Percentiles rank a stretch among this genome's conserved stretches.
Evolutionary conservation across 768 basidiomycete genomes (phyloP).

Genomic region (Nevesoporus exiguus): DNA sequence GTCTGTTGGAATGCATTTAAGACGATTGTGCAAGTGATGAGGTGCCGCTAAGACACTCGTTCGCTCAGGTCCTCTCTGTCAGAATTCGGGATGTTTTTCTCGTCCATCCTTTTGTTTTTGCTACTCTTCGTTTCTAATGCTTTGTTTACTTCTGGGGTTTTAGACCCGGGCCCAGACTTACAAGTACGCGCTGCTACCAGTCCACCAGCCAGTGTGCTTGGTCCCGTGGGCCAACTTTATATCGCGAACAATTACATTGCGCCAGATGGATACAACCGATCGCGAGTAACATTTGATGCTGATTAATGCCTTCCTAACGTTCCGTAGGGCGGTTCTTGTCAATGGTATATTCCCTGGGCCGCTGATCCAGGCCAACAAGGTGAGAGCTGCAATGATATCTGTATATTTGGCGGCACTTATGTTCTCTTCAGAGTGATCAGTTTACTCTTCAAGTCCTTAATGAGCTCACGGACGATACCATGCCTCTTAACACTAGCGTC

Average conservation of each 20-base stretch:
- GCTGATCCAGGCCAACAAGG: constrained; percentile 39
- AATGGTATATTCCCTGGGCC: constrained; percentile 37
- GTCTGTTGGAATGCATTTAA: background rate
- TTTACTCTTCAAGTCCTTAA: background rate
- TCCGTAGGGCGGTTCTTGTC: background rate
- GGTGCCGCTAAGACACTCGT: background rate
- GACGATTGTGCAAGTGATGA: too few relatives aligned
- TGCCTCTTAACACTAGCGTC: constrained; percentile 45
- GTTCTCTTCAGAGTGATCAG: background rate
- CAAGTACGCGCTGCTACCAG: background rate
- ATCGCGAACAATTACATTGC: background rate
- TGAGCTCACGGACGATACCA: constrained; percentile 36
- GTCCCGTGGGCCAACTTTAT: background rate
- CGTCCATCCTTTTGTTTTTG: background rate
- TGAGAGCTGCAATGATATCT: background rate
- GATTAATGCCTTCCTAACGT: background rate
- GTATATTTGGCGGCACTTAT: background rate
- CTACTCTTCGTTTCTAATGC: background rate
- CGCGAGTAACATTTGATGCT: background rate
- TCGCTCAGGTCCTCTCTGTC: background rate
- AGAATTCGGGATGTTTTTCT: background rate
- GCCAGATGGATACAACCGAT: constrained; percentile 1
- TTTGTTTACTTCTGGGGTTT: background rate
- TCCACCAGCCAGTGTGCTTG: background rate
- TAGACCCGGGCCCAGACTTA: background rate